These are phyloP conservation scores for Cruciata laevipes DNA, from an alignment of 257 asterid genomes.

Conservation along the genomic window DNA sequence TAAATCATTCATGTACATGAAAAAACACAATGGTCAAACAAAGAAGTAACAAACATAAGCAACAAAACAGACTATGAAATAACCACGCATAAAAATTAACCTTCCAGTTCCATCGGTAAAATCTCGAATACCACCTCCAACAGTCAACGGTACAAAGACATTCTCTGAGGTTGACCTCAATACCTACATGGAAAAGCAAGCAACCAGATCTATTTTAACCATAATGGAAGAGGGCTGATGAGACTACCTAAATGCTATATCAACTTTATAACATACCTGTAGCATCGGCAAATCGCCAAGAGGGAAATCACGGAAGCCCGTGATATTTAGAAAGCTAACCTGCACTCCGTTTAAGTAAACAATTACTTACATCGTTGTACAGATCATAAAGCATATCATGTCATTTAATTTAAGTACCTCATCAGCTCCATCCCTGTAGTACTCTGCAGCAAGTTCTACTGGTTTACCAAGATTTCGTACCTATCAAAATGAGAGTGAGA, in stretches of 20 bases:
- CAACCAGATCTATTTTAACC: background rate
- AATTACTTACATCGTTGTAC: slow-evolving; percentile 1
- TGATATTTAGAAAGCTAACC: slow-evolving; percentile 91
- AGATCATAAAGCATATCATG: slow-evolving; percentile 2
- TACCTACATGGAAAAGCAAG: slow-evolving; percentile 41
- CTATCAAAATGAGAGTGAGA: slow-evolving; percentile 34
- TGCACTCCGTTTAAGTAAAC: slow-evolving; percentile 24
- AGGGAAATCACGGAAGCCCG: slow-evolving; percentile 96
- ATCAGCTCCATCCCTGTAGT: slow-evolving; percentile 94
- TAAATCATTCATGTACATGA: background rate
- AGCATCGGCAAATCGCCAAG: slow-evolving; percentile 94
- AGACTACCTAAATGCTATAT: background rate
- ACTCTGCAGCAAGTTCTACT: slow-evolving; percentile 87
- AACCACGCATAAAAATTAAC: slow-evolving; percentile 19
- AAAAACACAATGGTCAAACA: background rate
- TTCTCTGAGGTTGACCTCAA: slow-evolving; percentile 67
- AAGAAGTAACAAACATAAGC: slow-evolving; percentile 1
- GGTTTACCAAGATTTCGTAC: slow-evolving; percentile 99
- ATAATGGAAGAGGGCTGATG: background rate
- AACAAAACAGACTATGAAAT: background rate
- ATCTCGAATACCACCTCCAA: slow-evolving; percentile 96
- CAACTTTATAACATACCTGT: slow-evolving; percentile 47
- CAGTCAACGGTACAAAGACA: slow-evolving; percentile 88
- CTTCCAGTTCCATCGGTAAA: slow-evolving; percentile 84
- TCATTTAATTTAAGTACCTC: slow-evolving; percentile 49